Evolutionary conservation across 169 alveolate species (phyloP).

Genomic region (Plasmodium blacklocki): DNA sequence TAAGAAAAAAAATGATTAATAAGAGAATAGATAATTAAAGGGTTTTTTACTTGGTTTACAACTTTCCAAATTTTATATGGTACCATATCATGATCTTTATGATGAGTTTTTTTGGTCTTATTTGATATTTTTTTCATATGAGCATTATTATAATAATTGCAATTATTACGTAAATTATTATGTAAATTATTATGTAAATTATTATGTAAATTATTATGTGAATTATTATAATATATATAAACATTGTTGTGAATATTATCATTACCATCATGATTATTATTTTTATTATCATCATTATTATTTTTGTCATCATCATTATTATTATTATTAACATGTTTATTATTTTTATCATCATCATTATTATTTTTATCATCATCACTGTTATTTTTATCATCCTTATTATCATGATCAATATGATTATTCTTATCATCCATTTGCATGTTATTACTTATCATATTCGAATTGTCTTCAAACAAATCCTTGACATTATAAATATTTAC

Average conservation of each 20-base stretch:
- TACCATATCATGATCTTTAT: conserved; percentile 11
- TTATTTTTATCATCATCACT: no score
- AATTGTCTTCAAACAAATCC: no score
- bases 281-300: no score
- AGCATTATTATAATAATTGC: neutral
- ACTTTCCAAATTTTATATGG: conserved; percentile 71
- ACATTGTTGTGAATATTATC: neutral
- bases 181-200: no score
- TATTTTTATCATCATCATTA: no score
- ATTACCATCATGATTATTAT: no score
- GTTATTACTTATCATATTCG: no score
- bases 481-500: neutral
- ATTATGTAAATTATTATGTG: no score
- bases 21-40: conserved; percentile 49
- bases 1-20: conserved; percentile 60
- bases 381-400: no score
- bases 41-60: conserved; percentile 29
- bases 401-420: no score
- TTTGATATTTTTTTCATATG: neutral
- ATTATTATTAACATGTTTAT: neutral
- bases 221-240: neutral
- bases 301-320: no score
- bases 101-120: neutral
- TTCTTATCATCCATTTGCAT: no score
- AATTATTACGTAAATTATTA: neutral